phyloP scores from a whole-genome alignment of 1,139 yeast genomes.

The Zygosaccharomyces pseudobailii region DNA sequence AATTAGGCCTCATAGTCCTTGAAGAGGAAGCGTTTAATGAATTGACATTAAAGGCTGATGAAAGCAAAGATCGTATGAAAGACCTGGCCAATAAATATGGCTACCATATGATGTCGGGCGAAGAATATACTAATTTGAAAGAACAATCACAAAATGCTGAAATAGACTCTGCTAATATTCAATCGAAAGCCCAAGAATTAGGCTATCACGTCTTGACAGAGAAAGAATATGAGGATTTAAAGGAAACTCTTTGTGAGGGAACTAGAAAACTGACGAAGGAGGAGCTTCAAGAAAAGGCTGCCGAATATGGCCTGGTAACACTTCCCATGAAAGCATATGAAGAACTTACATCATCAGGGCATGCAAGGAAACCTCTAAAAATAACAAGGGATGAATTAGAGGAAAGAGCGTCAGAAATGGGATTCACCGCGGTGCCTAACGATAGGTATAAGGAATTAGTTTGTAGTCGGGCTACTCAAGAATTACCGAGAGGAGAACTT shows the following conservation, averaged over 20 bases:
- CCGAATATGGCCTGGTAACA: neutral
- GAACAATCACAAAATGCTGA: constrained; percentile 5
- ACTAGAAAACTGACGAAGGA: neutral
- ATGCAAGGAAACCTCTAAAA: neutral
- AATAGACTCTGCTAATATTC: constrained; percentile 34
- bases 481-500: neutral
- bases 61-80: constrained; percentile 9
- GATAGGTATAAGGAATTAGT: constrained; percentile 8
- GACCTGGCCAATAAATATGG: constrained; percentile 22
- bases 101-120: constrained; percentile 30
- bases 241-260: neutral
- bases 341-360: neutral
- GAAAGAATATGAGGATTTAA: constrained; percentile 23
- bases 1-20: constrained; percentile 12
- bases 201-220: constrained; percentile 26
- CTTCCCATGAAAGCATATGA: neutral
- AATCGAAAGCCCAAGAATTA: constrained; percentile 30
- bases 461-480: neutral
- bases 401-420: constrained; percentile 12
- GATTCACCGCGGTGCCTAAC: constrained; percentile 11
- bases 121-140: constrained; percentile 21
- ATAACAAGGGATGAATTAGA: constrained; percentile 1
- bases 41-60: neutral
- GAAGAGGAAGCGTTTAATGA: constrained; percentile 5
- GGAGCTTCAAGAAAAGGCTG: neutral